Base-by-base conservation (phyloP, 208 protist species). In the Leptomonas seymouri region DNA sequence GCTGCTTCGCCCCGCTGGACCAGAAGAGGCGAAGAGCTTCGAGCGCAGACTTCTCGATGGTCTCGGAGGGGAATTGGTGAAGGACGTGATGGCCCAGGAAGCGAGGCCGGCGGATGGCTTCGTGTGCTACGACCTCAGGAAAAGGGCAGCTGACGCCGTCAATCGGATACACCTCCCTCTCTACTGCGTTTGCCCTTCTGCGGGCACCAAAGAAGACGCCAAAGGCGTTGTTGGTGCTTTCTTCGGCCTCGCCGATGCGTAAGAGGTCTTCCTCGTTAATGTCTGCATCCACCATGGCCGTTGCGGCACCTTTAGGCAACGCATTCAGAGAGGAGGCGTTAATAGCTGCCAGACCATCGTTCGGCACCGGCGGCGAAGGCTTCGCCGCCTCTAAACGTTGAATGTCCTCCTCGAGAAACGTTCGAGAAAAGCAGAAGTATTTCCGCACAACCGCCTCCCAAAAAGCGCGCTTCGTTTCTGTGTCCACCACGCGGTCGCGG, bases 351-450 rank as follows among this genome's bases (percentile, higher is more conserved):
- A 87, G 61, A 28, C 60, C 60, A 21, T 65, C 60, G 31, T 30
- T 41, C 11, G 45, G 46, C 60, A 55, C 46, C 46, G 46, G 45
- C 46, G 30, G 21, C 51, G 50, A 42, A 23, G 58, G 45, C 44
- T 14, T 57, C 30, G 61, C 55, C 27, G 71, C 34, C 41, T 75
- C 76, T 16, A 90, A 49, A 25, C 82, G 71, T 46, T 76, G 81
- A 48, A 91, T 71, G 39, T 93, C 86, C 39, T 92, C 85, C 65
- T 93, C 87, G 11, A 93, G 71, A 65, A 93, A 93, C 6, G 91
- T 93, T 28, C 86, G 78, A 4, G 90, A 82, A 48, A 93, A 93
- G 80, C 86, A 96, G 63, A 93, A 93, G 73, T 93, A 91, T 71
- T 91, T 91, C 51, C 83, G 84, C 51, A 92, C 87, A 8, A 93